Percentiles rank a stretch among this genome's conserved stretches.
Conservation (phyloP, 2,329 filamentous ascomycete genomes). For the Bipolaris victoriae region DNA sequence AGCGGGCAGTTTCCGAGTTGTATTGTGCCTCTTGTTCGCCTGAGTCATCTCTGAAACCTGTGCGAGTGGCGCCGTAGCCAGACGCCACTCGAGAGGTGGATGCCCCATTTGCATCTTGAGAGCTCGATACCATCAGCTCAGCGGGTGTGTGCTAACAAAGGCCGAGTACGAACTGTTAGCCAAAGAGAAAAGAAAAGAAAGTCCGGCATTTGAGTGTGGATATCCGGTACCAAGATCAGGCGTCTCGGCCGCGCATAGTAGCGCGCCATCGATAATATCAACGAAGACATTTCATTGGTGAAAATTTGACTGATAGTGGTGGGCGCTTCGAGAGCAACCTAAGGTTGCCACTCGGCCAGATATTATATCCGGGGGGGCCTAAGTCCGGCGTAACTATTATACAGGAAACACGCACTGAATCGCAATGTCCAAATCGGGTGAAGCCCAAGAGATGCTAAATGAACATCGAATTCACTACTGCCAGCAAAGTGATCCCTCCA, state of each 20-base stretch:
- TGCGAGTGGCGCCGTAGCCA: neutral
- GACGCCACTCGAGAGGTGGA: neutral
- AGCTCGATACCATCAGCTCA: neutral
- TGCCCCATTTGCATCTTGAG: neutral
- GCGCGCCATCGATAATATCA: neutral
- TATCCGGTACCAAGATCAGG: neutral
- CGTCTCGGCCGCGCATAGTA: neutral
- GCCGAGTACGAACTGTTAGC: neutral
- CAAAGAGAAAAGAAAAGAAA: neutral
- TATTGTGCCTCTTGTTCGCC: neutral
- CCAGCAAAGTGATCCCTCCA: no score
- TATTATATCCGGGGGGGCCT: neutral
- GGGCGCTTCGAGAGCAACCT: conserved; percentile 4
- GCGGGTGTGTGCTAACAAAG: neutral
- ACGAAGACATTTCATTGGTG: conserved; percentile 2
- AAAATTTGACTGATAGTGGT: conserved; percentile 1
- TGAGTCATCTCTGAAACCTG: neutral
- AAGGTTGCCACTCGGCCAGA: conserved; percentile 9
- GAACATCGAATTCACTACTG: no score
- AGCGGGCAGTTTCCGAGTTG: neutral
- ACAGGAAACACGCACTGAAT: no score
- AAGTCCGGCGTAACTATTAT: neutral
- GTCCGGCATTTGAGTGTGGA: neutral
- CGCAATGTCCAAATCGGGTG: no score
- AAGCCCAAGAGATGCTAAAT: no score